Evolutionary conservation across 108 stramenopile species (phyloP).

Genomic region (Nitzschia sp.): DNA sequence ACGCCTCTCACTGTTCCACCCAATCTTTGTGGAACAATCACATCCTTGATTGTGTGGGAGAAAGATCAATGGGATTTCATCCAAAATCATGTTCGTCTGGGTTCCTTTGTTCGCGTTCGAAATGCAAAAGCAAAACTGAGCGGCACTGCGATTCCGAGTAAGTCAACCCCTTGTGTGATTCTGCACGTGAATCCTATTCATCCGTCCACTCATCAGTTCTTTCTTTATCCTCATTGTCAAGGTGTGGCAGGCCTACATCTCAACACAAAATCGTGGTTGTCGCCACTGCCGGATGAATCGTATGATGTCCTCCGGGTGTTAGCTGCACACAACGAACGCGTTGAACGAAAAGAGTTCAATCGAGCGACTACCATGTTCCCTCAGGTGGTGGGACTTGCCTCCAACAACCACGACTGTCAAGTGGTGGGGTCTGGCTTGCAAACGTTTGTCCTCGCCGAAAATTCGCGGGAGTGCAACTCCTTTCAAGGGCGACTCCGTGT

Average conservation of each 20-base stretch:
- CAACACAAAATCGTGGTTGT: conserved; percentile 52
- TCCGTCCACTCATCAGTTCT: too few relatives aligned
- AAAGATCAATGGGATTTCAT: conserved; percentile 71
- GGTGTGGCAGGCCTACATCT: conserved; percentile 14
- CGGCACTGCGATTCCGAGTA: conserved; percentile 18
- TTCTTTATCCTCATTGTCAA: too few relatives aligned
- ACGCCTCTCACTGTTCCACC: conserved; percentile 13
- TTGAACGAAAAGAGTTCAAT: conserved; percentile 51
- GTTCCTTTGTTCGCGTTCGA: conserved; percentile 72
- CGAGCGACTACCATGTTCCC: conserved; percentile 54
- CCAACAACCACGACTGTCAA: not conserved
- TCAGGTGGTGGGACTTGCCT: not conserved
- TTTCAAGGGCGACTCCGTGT: not conserved
- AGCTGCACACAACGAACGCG: conserved; percentile 46
- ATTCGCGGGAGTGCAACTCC: too few relatives aligned
- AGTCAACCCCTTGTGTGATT: conserved; percentile 7
- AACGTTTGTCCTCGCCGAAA: not conserved
- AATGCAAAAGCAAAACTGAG: conserved; percentile 37
- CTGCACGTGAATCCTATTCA: not conserved
- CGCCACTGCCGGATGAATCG: conserved; percentile 60
- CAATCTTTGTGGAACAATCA: conserved; percentile 67
- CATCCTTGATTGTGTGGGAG: conserved; percentile 80
- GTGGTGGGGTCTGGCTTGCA: not conserved
- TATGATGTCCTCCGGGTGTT: conserved; percentile 65
- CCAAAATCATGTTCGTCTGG: conserved; percentile 40